Evolutionary conservation across 2,329 filamentous ascomycete genomes (phyloP), one percentile per base, ranked within the genome.

Genomic region (Sclerotinia spermophila): DNA sequence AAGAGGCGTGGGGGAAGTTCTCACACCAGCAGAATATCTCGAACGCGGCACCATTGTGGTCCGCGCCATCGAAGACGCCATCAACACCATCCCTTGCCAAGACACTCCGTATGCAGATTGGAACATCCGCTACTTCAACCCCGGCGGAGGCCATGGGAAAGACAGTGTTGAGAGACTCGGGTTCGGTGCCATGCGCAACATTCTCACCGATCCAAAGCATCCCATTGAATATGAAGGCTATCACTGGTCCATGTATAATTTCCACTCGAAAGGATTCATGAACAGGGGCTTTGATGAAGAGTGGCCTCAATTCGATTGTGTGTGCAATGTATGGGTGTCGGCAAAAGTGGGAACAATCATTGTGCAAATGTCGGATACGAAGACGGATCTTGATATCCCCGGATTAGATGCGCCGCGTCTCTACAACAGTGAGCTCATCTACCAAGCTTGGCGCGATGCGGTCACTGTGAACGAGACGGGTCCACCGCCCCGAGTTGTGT

Each of bases 371-470:
- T 53, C 48, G 17, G 48, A 27, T 30, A 53, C 48, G 48, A 27
- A 17, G 48, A 53, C 48, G 5, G 48, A 53, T 30, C 48, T 53
- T 7, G 27, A 44, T 10, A 45, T 24, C 8, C 40, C 59, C 11
- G 40, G 38, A 24, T 8, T 24, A 8, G 8, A 65, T 13, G 21
- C n/a, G 5, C 33, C 44, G 10, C 61, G 44, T 53, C 61, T 53
- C 24, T 27, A 51, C 45, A 27, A 15, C 35, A 51, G 61, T 13
- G 61, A 65, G 24, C 45, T 65, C 33, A 65, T 65, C 33, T 65
- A 30, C 19, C 61, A 65, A 65, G 24, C 61, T 35, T 65, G 61
- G 61, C 61, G 61, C 44, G 44, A 48, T 27, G n/a, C 61, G 5
- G 45, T 45, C 7, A 24, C 7, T 38, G 60, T 30, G 21, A 24